Evolutionary conservation across 169 alveolate genomes (phyloP).

Genomic region (Babesia bovis): DNA sequence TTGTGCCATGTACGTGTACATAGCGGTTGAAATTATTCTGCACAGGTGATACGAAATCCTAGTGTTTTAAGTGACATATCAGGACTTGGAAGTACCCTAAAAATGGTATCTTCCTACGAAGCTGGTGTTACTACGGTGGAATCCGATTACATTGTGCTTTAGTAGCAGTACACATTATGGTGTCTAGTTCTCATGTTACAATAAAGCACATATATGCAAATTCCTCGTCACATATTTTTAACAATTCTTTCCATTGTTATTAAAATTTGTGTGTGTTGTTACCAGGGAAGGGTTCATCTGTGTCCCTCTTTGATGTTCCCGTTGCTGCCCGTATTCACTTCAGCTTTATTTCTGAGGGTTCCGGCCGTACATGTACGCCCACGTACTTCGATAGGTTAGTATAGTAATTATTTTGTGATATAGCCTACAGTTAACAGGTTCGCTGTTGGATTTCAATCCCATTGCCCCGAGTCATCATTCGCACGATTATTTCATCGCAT

Average conservation of each 20-base stretch:
- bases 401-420: too few relatives aligned
- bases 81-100: constrained; percentile 21
- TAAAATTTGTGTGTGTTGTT: neutral
- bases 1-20: constrained; percentile 40
- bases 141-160: constrained; percentile 17
- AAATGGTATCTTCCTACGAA: neutral
- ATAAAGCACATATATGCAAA: constrained; percentile 24
- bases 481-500: neutral
- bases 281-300: neutral
- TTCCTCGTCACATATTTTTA: neutral
- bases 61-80: constrained; percentile 14
- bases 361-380: neutral
- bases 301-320: constrained; percentile 8
- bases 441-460: neutral
- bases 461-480: neutral
- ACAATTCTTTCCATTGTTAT: neutral
- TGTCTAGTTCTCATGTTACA: neutral
- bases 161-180: neutral
- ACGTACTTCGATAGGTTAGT: neutral
- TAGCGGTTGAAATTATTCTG: neutral
- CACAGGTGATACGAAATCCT: constrained; percentile 45
- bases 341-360: neutral
- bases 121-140: neutral
- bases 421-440: neutral
- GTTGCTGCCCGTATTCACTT: neutral